A percentile compares a stretch with the other conserved stretches of the same genome.
Evolutionary conservation across 768 basidiomycete genomes (phyloP).

Genomic region (Tulasnella sp.): DNA sequence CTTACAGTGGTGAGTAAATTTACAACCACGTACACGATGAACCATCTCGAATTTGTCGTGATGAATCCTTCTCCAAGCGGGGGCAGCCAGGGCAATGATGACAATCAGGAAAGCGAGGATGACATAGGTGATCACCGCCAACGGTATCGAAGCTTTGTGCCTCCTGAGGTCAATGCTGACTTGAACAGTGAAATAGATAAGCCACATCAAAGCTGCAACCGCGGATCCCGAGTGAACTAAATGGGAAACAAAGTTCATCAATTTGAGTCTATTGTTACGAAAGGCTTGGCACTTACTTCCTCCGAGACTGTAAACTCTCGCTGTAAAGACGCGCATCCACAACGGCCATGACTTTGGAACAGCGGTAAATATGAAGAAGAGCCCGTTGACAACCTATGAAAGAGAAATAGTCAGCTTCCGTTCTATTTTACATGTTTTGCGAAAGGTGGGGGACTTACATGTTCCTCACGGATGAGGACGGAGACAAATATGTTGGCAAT

Average conservation of each 20-base stretch:
- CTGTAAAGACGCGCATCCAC: conserved; percentile 24
- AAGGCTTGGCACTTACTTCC: conserved; percentile 26
- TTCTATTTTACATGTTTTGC: background rate
- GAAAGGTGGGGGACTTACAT: conserved; percentile 8
- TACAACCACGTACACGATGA: conserved; percentile 47
- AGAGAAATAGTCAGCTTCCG: background rate
- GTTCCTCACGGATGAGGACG: conserved; percentile 34
- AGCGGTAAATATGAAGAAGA: conserved; percentile 31
- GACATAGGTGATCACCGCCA: conserved; percentile 37
- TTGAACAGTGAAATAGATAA: conserved; percentile 36
- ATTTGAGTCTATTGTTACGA: background rate
- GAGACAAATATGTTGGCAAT: conserved; percentile 34
- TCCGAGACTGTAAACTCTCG: conserved; percentile 30
- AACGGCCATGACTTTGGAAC: conserved; percentile 25
- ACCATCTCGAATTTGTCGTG: conserved; percentile 60
- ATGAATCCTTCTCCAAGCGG: conserved; percentile 51
- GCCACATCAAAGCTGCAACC: conserved; percentile 36
- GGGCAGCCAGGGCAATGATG: conserved; percentile 59
- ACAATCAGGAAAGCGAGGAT: conserved; percentile 54
- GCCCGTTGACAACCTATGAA: conserved; percentile 23
- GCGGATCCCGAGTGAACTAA: conserved; percentile 36
- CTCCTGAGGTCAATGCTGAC: conserved; percentile 25
- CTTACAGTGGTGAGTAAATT: background rate
- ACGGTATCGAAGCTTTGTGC: conserved; percentile 25
- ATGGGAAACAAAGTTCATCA: background rate